Conservation (phyloP, 164 flowering plant genomes). For the Berberis thunbergii region DNA sequence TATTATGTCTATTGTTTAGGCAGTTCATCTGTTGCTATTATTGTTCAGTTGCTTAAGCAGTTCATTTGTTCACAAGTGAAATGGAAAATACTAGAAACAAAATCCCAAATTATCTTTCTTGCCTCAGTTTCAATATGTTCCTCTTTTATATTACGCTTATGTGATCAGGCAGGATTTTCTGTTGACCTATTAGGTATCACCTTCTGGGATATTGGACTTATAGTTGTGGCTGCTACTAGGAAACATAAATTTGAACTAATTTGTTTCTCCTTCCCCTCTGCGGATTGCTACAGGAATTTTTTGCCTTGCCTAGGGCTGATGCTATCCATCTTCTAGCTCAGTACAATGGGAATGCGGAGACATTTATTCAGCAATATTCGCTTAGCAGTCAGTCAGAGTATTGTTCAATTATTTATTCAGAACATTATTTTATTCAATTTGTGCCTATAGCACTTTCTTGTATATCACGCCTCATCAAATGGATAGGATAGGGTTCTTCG, state of each 20-base stretch:
- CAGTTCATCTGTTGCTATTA: too few relatives aligned
- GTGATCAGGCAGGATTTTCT: too few relatives aligned
- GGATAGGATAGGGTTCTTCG: not conserved
- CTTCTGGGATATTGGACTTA: too few relatives aligned
- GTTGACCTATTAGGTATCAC: too few relatives aligned
- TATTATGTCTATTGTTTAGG: too few relatives aligned
- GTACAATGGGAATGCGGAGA: slow-evolving; percentile 91
- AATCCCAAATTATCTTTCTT: too few relatives aligned
- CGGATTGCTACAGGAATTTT: slow-evolving; percentile 72
- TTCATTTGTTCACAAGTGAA: too few relatives aligned
- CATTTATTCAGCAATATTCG: slow-evolving; percentile 92
- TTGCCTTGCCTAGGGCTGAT: slow-evolving; percentile 94
- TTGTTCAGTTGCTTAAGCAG: too few relatives aligned
- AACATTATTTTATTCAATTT: slow-evolving; percentile 15
- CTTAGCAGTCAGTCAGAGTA: slow-evolving; percentile 18
- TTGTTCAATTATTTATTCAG: not conserved
- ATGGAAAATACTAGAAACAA: too few relatives aligned
- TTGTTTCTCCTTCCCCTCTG: not conserved
- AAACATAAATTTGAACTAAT: not conserved
- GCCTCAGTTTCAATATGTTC: too few relatives aligned
- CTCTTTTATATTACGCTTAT: too few relatives aligned
- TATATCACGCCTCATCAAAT: not conserved
- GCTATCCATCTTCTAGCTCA: slow-evolving; percentile 93
- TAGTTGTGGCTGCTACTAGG: too few relatives aligned
- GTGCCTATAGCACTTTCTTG: slow-evolving; percentile 9